These are phyloP conservation scores for Penicillium sp. DNA, from an alignment of 2,329 filamentous ascomycete species.

Conservation along the genomic window DNA sequence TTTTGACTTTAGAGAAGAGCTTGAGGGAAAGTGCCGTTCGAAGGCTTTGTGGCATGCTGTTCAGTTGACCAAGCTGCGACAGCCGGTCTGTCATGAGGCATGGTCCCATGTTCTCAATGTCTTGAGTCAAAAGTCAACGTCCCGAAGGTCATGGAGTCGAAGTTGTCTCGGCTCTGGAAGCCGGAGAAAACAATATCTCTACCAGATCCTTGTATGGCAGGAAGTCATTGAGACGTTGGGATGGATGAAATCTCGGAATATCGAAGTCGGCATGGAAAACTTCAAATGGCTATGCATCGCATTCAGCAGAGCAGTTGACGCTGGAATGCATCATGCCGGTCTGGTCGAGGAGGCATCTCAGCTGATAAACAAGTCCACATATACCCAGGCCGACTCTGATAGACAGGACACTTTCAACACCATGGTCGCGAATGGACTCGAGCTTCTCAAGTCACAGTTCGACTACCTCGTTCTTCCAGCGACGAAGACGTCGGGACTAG, in stretches of 20 bases:
- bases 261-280: constrained; percentile 30
- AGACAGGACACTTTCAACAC: constrained; percentile 22
- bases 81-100: constrained; percentile 27
- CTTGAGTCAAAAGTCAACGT: constrained; percentile 18
- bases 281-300: constrained; percentile 34
- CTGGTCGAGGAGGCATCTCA: constrained; percentile 26
- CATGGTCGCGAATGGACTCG: constrained; percentile 30
- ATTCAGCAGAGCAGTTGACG: constrained; percentile 34
- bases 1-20: constrained; percentile 12
- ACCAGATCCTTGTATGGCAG: constrained; percentile 38
- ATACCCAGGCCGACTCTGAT: neutral
- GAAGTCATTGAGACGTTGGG: constrained; percentile 29
- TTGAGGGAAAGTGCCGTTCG: constrained; percentile 19
- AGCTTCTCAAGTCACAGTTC: constrained; percentile 34
- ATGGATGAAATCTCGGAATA: constrained; percentile 32
- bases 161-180: neutral
- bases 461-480: constrained; percentile 33
- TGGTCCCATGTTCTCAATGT: constrained; percentile 38
- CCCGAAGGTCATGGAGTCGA: neutral
- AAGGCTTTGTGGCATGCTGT: constrained; percentile 36
- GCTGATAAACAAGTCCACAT: constrained; percentile 20
- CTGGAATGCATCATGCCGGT: constrained; percentile 26
- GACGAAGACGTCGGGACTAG: constrained; percentile 19
- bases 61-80: constrained; percentile 29
- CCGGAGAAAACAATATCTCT: constrained; percentile 16